Percentiles rank a stretch among this genome's conserved stretches.
These are phyloP conservation scores for Diaporthe helianthi DNA, from an alignment of 2,329 filamentous ascomycete genomes.

Conservation along the genomic window DNA sequence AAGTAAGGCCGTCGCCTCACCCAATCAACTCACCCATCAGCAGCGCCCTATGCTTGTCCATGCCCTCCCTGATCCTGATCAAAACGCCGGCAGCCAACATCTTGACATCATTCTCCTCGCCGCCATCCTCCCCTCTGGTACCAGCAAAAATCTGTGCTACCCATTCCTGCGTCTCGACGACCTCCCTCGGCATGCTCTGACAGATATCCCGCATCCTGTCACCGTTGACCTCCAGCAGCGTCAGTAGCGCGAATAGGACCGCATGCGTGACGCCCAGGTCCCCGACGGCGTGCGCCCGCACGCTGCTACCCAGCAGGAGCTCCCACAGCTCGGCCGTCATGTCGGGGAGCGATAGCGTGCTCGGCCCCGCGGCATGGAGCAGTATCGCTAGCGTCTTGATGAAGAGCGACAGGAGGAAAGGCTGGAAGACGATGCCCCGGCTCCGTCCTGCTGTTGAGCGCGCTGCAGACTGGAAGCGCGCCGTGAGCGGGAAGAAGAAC, in stretches of 20 bases:
- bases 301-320: conserved; percentile 69
- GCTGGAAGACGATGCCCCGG: conserved; percentile 71
- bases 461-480: conserved; percentile 75
- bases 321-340: conserved; percentile 87
- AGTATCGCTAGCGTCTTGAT: conserved; percentile 86
- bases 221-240: conserved; percentile 82
- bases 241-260: conserved; percentile 79
- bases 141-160: conserved; percentile 76
- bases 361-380: conserved; percentile 82
- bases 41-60: conserved; percentile 80
- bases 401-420: conserved; percentile 78
- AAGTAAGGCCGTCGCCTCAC: conserved; percentile 17
- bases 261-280: conserved; percentile 75
- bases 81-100: conserved; percentile 79
- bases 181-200: conserved; percentile 73
- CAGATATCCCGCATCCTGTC: conserved; percentile 76
- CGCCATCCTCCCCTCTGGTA: conserved; percentile 56
- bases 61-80: conserved; percentile 79
- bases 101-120: conserved; percentile 81
- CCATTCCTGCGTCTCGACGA: conserved; percentile 91
- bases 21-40: conserved; percentile 73
- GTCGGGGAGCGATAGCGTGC: conserved; percentile 75
- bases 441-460: conserved; percentile 49
- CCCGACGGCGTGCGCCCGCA: conserved; percentile 66
- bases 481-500: conserved; percentile 88